Evolutionary conservation across 208 protist species (phyloP).

Genomic region (Trypanosoma theileri): DNA sequence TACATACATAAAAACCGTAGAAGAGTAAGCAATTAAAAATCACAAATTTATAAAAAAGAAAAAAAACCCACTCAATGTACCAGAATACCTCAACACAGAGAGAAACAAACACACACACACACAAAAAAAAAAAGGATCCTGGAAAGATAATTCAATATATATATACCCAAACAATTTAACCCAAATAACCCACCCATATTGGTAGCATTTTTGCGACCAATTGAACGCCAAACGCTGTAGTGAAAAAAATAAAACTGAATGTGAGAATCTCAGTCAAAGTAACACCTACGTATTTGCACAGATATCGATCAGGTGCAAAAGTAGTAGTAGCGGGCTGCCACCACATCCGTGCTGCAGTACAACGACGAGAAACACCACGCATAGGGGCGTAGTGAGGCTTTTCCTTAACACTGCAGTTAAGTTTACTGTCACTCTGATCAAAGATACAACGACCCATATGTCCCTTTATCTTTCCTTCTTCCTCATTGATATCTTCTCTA

Average conservation of each 20-base stretch:
- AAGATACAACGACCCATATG: constrained; percentile 18
- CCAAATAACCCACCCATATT: background rate
- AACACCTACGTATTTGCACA: constrained; percentile 20
- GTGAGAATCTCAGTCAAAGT: constrained; percentile 2
- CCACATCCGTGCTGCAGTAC: constrained; percentile 9
- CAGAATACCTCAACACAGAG: too few relatives aligned
- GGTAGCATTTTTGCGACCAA: constrained; percentile 5
- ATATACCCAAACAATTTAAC: background rate
- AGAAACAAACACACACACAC: too few relatives aligned
- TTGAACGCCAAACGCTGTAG: constrained; percentile 12
- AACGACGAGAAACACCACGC: constrained; percentile 13
- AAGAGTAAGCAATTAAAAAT: background rate
- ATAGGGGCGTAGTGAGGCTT: background rate
- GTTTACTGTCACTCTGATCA: background rate
- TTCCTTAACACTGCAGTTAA: constrained; percentile 3
- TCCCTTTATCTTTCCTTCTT: background rate
- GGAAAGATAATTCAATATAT: background rate
- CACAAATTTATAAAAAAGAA: background rate
- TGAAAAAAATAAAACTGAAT: constrained; percentile 24
- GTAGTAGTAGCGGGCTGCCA: background rate
- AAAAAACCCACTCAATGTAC: background rate
- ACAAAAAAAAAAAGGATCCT: too few relatives aligned
- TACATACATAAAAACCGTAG: too few relatives aligned
- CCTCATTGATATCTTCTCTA: background rate
- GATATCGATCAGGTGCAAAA: background rate